phyloP scores from a whole-genome alignment of 108 stramenopile genomes.

The Bacterosira constricta region DNA sequence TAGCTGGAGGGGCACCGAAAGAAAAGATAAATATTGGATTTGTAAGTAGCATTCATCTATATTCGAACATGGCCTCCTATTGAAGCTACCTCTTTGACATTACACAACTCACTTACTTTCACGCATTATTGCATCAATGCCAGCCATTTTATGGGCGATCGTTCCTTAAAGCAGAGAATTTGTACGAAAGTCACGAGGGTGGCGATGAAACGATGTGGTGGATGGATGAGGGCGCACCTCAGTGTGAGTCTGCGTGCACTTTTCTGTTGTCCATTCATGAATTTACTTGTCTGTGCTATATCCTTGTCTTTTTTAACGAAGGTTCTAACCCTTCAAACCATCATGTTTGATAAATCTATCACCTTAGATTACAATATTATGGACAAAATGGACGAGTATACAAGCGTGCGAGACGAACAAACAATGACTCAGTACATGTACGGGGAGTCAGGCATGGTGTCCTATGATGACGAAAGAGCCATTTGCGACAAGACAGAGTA shows the following conservation, averaged over 20 bases:
- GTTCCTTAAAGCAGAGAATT: not conserved
- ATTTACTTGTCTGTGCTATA: no score
- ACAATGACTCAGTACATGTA: conserved; percentile 21
- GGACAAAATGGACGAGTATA: not conserved
- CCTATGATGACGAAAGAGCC: conserved; percentile 19
- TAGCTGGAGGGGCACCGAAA: conserved; percentile 9
- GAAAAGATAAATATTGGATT: conserved; percentile 20
- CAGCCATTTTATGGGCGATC: conserved; percentile 14
- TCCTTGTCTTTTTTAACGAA: no score
- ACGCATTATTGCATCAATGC: not conserved
- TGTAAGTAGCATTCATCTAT: no score
- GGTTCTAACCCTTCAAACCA: no score
- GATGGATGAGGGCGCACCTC: conserved; percentile 33
- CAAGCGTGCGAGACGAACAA: conserved; percentile 4
- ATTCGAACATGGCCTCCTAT: no score
- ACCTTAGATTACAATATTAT: conserved; percentile 25
- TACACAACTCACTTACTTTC: not conserved
- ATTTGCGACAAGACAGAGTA: conserved; percentile 32
- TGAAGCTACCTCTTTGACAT: no score
- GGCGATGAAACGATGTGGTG: conserved; percentile 16
- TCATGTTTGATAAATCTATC: no score
- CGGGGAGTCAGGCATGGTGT: conserved; percentile 1
- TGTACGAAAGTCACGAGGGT: conserved; percentile 2
- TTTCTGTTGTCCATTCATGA: no score
- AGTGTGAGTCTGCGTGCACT: no score